phyloP scores from a whole-genome alignment of 345 rosid genomes.

The Pistacia integerrima region DNA sequence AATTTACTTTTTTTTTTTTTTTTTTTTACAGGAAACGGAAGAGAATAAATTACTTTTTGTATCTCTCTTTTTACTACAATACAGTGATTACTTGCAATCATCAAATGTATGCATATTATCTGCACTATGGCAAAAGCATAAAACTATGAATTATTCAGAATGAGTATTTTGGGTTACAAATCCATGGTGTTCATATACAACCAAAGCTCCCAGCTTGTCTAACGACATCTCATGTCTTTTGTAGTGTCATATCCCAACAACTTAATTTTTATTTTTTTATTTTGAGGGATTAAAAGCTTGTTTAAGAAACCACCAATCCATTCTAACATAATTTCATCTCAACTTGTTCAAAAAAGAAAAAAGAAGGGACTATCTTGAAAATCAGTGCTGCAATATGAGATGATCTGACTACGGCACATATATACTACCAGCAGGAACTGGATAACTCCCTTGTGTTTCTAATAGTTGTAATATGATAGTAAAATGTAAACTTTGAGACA shows the following conservation, averaged over 20 bases:
- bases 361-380: not conserved
- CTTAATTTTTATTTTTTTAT: too few relatives aligned
- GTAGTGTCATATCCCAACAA: not conserved
- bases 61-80: not conserved
- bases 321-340: too few relatives aligned
- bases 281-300: too few relatives aligned
- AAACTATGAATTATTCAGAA: not conserved
- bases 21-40: too few relatives aligned
- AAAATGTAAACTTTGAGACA: not conserved
- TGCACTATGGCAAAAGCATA: not conserved
- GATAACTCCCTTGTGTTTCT: not conserved
- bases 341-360: too few relatives aligned
- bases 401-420: not conserved
- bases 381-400: not conserved
- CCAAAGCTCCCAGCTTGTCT: not conserved
- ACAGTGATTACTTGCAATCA: not conserved
- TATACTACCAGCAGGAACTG: not conserved
- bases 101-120: not conserved
- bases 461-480: not conserved
- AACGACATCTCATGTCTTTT: not conserved
- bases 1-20: too few relatives aligned
- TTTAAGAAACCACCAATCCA: too few relatives aligned
- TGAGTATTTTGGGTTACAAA: not conserved
- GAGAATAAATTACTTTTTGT: too few relatives aligned
- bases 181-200: not conserved